A percentile compares a stretch with the other conserved stretches of the same genome.
Conservation (phyloP, 345 rosid species). For the Euphorbia tirucalli region DNA sequence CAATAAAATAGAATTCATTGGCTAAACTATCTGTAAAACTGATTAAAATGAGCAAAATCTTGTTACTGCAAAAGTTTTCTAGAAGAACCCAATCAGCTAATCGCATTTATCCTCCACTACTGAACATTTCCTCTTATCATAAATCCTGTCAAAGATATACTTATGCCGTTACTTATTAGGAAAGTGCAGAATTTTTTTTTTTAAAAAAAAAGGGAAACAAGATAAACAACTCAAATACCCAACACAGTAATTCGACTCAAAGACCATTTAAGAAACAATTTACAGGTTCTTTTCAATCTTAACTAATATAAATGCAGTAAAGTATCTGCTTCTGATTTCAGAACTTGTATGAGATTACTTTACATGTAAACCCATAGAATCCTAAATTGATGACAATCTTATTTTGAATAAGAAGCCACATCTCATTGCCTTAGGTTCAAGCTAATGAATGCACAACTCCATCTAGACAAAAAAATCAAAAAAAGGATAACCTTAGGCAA, state of each 20-base stretch:
- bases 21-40: too few relatives aligned
- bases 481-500: too few relatives aligned
- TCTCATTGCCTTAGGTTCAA: too few relatives aligned
- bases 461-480: too few relatives aligned
- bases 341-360: not conserved
- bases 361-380: not conserved
- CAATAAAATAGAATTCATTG: too few relatives aligned
- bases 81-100: not conserved
- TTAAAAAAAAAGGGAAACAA: not conserved
- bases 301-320: not conserved
- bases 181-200: not conserved
- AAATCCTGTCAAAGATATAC: not conserved
- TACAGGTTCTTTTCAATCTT: not conserved
- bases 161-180: not conserved
- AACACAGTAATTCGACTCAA: not conserved
- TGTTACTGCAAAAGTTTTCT: not conserved
- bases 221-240: not conserved
- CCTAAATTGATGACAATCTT: too few relatives aligned
- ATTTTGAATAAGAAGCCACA: too few relatives aligned
- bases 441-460: too few relatives aligned
- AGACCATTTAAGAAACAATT: not conserved
- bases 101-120: not conserved
- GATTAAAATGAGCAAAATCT: not conserved
- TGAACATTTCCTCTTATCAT: not conserved
- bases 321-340: not conserved